A percentile compares a stretch with the other conserved stretches of the same genome.
Evolutionary conservation across 1,284 basidiomycete genomes (phyloP).

Genomic region (Vanrija sp.): DNA sequence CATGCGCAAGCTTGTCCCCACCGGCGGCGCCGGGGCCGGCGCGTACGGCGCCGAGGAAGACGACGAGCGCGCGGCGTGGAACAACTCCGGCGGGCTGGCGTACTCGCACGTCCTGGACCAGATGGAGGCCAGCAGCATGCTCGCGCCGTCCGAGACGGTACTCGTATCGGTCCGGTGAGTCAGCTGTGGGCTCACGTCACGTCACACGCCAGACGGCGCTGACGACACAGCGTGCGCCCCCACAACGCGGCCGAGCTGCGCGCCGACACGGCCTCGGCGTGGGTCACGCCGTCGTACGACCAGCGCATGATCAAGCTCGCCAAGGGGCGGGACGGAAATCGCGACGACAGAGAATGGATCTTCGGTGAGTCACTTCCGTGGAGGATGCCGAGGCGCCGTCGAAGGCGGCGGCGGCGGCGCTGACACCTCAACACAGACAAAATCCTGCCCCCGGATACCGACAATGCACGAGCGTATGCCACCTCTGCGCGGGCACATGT

Average conservation of each 20-base stretch:
- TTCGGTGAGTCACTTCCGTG: constrained; percentile 49
- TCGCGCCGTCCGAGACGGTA: constrained; percentile 62
- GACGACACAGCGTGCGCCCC: constrained; percentile 61
- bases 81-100: too few relatives aligned
- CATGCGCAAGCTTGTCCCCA: background rate
- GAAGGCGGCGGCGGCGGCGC: constrained; percentile 38
- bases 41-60: background rate
- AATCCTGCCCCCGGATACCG: constrained; percentile 55
- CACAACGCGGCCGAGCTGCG: constrained; percentile 51
- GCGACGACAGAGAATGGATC: constrained; percentile 46
- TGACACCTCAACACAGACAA: constrained; percentile 42
- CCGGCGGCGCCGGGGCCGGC: background rate
- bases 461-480: constrained; percentile 77
- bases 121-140: constrained; percentile 10
- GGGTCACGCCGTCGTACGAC: constrained; percentile 38
- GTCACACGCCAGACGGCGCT: background rate
- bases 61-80: constrained; percentile 7
- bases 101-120: constrained; percentile 7
- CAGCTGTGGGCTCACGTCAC: background rate
- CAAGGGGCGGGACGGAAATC: constrained; percentile 29
- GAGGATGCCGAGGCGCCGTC: constrained; percentile 53
- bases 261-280: constrained; percentile 28
- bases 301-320: constrained; percentile 39
- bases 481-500: constrained; percentile 82
- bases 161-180: constrained; percentile 77